Percentiles rank a stretch among this genome's conserved stretches.
Conservation (phyloP, 106 monocot genomes). For the Dioscorea alata region DNA sequence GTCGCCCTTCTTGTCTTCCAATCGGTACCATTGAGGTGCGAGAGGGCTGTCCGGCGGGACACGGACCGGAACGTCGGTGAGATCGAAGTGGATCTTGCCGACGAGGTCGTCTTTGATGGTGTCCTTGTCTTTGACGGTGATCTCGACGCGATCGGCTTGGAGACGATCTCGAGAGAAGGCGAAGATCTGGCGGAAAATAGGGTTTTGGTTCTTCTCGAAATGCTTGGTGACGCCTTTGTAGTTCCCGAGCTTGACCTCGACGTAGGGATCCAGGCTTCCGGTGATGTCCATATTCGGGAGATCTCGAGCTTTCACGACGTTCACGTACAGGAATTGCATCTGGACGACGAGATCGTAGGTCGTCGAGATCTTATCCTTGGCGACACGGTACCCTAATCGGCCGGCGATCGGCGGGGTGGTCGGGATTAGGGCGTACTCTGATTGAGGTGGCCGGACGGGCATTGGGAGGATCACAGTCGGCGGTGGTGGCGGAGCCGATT, state of each 20-base stretch:
- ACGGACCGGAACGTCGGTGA: conserved; percentile 55
- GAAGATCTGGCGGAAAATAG: conserved; percentile 67
- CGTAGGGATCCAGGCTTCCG: conserved; percentile 74
- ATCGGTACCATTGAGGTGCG: conserved; percentile 86
- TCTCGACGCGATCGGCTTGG: conserved; percentile 61
- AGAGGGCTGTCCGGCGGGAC: conserved; percentile 83
- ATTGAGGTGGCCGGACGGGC: conserved; percentile 8
- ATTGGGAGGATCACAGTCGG: conserved; percentile 1
- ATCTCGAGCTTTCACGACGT: conserved; percentile 76
- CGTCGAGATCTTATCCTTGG: conserved; percentile 61
- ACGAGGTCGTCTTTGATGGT: conserved; percentile 68
- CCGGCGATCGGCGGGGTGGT: conserved; percentile 70
- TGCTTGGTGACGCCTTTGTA: conserved; percentile 66
- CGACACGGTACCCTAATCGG: conserved; percentile 28
- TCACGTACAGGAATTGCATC: conserved; percentile 84
- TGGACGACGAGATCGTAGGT: conserved; percentile 92
- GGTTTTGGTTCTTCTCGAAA: conserved; percentile 62
- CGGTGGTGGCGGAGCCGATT: conserved; percentile 3
- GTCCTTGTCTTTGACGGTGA: conserved; percentile 74
- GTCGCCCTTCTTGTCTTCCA: conserved; percentile 51
- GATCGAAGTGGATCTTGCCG: conserved; percentile 48
- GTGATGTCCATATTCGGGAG: conserved; percentile 67
- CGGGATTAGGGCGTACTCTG: conserved; percentile 62
- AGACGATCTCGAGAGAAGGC: conserved; percentile 65
- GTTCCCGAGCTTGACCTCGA: conserved; percentile 85